Conservation (phyloP, 106 monocot species). For the Xerophyta viscosa region DNA sequence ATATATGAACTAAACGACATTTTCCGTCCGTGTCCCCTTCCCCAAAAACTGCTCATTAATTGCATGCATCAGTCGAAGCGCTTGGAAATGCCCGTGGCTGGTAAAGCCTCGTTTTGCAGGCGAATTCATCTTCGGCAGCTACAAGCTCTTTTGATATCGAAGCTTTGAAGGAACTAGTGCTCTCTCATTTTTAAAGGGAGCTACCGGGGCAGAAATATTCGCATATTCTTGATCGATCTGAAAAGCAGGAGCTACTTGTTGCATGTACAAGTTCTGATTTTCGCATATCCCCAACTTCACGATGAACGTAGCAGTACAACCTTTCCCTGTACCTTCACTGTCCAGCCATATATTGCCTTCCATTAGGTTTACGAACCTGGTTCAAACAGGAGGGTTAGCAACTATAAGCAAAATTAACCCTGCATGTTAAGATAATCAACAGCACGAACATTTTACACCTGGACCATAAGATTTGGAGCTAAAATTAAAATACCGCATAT, state of each 20-base stretch:
- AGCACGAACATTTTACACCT: neutral
- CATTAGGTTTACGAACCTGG: conserved; percentile 83
- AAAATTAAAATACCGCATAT: too few relatives aligned
- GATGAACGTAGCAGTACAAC: conserved; percentile 67
- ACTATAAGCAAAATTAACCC: too few relatives aligned
- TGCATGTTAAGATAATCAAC: neutral
- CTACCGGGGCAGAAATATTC: conserved; percentile 10
- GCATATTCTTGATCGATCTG: conserved; percentile 9
- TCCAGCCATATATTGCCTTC: conserved; percentile 88
- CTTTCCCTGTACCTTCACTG: conserved; percentile 83
- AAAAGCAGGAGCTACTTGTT: conserved; percentile 22
- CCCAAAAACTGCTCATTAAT: too few relatives aligned
- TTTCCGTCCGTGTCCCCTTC: too few relatives aligned
- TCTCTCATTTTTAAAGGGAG: conserved; percentile 9
- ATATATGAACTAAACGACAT: too few relatives aligned
- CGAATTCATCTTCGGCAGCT: neutral
- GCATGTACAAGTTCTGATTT: conserved; percentile 23
- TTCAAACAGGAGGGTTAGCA: neutral
- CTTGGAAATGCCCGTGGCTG: too few relatives aligned
- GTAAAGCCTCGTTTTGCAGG: too few relatives aligned
- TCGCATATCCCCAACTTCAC: conserved; percentile 65
- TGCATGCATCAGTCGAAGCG: too few relatives aligned
- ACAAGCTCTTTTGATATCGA: conserved; percentile 6
- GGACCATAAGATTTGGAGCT: too few relatives aligned
- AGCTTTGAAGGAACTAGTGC: conserved; percentile 1